Conservation (phyloP, 2,329 filamentous ascomycete genomes). For the Colletotrichum salicis region DNA sequence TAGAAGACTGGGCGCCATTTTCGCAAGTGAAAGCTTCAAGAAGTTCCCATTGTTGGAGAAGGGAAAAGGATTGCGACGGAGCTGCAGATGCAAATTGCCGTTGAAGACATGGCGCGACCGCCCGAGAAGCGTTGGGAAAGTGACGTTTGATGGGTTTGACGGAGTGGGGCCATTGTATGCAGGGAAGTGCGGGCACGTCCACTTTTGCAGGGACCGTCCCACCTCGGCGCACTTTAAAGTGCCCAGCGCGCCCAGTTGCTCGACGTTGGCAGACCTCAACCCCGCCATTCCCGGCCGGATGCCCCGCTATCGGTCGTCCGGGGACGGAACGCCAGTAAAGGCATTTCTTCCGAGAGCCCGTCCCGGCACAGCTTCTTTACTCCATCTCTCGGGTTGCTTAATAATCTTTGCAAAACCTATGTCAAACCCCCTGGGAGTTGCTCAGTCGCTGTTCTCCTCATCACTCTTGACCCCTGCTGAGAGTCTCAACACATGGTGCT, state of each 20-base stretch:
- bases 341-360: not conserved
- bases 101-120: conserved; percentile 26
- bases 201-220: conserved; percentile 11
- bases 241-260: conserved; percentile 13
- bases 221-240: conserved; percentile 16
- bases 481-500: too few relatives aligned
- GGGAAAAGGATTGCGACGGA: not conserved
- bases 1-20: conserved; percentile 50
- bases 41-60: conserved; percentile 4
- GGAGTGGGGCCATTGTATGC: conserved; percentile 17
- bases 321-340: not conserved
- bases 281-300: conserved; percentile 22
- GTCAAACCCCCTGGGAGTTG: too few relatives aligned
- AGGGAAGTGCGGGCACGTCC: conserved; percentile 12
- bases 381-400: not conserved
- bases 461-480: too few relatives aligned
- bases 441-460: too few relatives aligned
- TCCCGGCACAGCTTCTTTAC: not conserved
- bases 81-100: not conserved
- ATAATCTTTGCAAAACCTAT: too few relatives aligned
- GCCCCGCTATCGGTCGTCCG: conserved; percentile 18
- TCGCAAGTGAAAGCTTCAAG: not conserved
- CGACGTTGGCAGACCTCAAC: conserved; percentile 22
- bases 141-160: conserved; percentile 34
- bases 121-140: conserved; percentile 30